A percentile compares a stretch with the other conserved stretches of the same genome.
These are phyloP conservation scores for Ganoderma leucocontextum DNA, from an alignment of 1,284 basidiomycete genomes.

Conservation along the genomic window DNA sequence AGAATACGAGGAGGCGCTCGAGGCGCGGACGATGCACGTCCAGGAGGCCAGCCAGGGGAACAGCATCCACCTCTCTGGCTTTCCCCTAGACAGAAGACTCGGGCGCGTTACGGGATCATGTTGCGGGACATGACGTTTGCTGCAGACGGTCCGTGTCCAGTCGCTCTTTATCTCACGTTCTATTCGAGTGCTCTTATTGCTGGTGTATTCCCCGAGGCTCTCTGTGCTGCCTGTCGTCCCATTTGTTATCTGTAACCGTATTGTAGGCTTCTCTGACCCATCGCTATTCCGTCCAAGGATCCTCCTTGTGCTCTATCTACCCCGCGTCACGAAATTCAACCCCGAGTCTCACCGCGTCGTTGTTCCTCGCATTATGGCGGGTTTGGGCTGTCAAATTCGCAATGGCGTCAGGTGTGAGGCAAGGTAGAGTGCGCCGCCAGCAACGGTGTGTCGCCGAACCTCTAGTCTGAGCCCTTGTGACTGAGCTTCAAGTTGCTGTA, in stretches of 20 bases:
- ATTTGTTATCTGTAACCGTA: constrained; percentile 2
- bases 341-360: too few relatives aligned
- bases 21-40: constrained; percentile 42
- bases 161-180: background rate
- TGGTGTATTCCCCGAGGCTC: background rate
- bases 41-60: constrained; percentile 30
- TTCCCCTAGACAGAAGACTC: background rate
- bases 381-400: too few relatives aligned
- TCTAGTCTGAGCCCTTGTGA: too few relatives aligned
- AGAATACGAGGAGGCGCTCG: constrained; percentile 66
- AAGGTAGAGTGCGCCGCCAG: too few relatives aligned
- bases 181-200: background rate
- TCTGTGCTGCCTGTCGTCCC: background rate
- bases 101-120: background rate
- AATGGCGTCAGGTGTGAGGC: too few relatives aligned
- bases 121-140: background rate
- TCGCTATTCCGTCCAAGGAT: background rate
- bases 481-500: too few relatives aligned
- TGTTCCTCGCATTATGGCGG: background rate
- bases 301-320: background rate
- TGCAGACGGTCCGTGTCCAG: background rate
- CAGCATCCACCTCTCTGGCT: background rate
- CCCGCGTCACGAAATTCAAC: background rate
- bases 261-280: background rate
- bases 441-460: too few relatives aligned